Evolutionary conservation across 1,139 yeast species (phyloP), one percentile per base, ranked within the genome.

Genomic region (Oligophagozyma castellii): DNA sequence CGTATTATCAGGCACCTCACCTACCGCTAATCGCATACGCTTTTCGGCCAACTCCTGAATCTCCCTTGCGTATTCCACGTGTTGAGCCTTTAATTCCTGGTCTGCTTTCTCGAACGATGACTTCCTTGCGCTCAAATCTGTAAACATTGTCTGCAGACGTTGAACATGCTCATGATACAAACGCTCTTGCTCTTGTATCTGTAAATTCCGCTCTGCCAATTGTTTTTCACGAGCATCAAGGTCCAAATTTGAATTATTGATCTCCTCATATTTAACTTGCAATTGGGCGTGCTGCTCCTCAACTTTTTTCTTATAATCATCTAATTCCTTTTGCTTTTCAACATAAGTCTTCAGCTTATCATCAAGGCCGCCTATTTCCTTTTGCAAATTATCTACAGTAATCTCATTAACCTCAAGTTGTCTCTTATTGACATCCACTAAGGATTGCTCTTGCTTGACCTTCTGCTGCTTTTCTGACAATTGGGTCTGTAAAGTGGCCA

Each of bases 361-460:
- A 12, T 40, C 51, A 37, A 65, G 48, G 31, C 53, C 63, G 14
- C 63, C 68, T 25, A 70, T 63, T 44, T 76, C 78, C 7, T 51
- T 51, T 37, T 58, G 57, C 24, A 70, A 54, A 16, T 57, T 53
- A 23, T 53, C 41, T 16, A 63, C 61, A 27, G 57, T 57, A 13
- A 70, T 61, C 35, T 73, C 61, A 20, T 67, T 63, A 4, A 76
- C 70, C 27, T 70, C 74, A 31, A 73, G 64, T 50, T 83, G 94
- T 21, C 78, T 74, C 31, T 70, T 65, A 42, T 70, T 69, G 16
- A 81, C 81, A 22, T 76, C 65, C 13, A 67, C 63, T 43, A 77
- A 61, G 32, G 79, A 78, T 32, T 64, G 59, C 28, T 78, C 70
- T 44, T 72, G 74, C 39, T 65, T 70, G 28, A 67, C 63, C 34